Evolutionary conservation across 1,284 basidiomycete genomes (phyloP), one percentile per base, ranked within the genome.

Genomic region (Ceratobasidium sp.): DNA sequence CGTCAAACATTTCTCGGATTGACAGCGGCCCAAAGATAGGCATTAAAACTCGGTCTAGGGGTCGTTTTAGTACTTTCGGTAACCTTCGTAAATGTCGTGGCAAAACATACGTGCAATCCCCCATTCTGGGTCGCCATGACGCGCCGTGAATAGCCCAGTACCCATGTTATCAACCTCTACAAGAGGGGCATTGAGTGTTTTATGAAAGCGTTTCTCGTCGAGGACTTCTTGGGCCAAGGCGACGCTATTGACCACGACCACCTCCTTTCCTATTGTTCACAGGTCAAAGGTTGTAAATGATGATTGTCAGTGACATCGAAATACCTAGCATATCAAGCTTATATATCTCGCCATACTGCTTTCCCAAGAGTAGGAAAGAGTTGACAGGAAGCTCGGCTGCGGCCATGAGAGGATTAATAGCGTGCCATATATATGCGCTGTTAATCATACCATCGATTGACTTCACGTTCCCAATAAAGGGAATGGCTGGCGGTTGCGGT

Each of bases 261-360:
- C 70, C 12, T 78, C 80, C 28, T 81, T 80, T 0, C 84, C 86
- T 86, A 77, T 26, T n/a, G 20, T 13, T 38, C 7, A 40, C 33
- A 20, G 38, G 26, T 42, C n/a, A 52, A 2, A 6, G 6, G 23
- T 4, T 26, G 57, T n/a, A 54, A n/a, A 44, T 33, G 46, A 12
- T 9, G 13, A 20, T 44, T 57, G 40, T 65, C 56, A 33, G 52
- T 46, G 3, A 54, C 42, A n/a, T n/a, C 52, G 33, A 28, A 84
- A 50, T 69, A 86, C 87, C 86, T 42, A 87, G 80, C 28, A 88
- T 75, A 78, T 86, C 82, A 52, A 89, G 83, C 78, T 85, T 81
- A 81, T 85, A 88, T 46, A 89, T 88, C 77, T 87, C 86, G 42
- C 88, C 88, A 80, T 88, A 88, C 71, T 86, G 84, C 77, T 87